These are phyloP conservation scores for Lasiodiplodia gonubiensis DNA, from an alignment of 2,329 filamentous ascomycete genomes.

Conservation along the genomic window DNA sequence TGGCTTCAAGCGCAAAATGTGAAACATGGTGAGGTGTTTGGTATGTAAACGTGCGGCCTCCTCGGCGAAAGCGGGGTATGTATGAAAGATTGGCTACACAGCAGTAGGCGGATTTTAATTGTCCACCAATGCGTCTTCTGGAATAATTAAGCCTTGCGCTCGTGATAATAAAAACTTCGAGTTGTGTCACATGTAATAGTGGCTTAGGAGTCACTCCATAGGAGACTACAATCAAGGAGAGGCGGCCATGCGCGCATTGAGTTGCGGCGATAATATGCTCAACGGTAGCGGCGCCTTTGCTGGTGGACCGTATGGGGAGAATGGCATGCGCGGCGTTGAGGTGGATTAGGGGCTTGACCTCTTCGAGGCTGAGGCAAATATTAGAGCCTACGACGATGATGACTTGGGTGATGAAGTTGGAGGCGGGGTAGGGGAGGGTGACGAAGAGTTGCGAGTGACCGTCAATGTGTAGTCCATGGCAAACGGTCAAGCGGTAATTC, in stretches of 20 bases:
- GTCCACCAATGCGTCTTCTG: no score
- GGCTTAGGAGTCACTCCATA: no score
- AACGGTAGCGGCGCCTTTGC: conserved; percentile 46
- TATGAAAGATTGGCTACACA: no score
- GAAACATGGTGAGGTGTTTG: no score
- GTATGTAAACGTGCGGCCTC: no score
- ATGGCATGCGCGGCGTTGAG: conserved; percentile 29
- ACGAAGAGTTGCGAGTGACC: conserved; percentile 35
- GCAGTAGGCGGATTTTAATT: no score
- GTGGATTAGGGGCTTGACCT: conserved; percentile 24
- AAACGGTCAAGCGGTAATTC: no score
- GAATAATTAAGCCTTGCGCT: no score
- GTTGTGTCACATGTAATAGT: no score
- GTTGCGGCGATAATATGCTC: conserved; percentile 42
- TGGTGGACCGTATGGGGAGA: conserved; percentile 29
- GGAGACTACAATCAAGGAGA: conserved; percentile 34
- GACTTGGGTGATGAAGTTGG: conserved; percentile 20
- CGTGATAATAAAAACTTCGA: no score
- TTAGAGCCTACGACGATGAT: conserved; percentile 32
- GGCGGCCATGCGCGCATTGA: not conserved
- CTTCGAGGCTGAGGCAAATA: conserved; percentile 30
- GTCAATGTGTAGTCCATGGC: not conserved
- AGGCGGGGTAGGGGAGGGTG: conserved; percentile 30
- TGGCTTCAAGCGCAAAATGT: no score
- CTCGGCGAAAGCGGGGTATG: no score